phyloP scores from a whole-genome alignment of 1,139 yeast species.

The Protomyces inouyei region DNA sequence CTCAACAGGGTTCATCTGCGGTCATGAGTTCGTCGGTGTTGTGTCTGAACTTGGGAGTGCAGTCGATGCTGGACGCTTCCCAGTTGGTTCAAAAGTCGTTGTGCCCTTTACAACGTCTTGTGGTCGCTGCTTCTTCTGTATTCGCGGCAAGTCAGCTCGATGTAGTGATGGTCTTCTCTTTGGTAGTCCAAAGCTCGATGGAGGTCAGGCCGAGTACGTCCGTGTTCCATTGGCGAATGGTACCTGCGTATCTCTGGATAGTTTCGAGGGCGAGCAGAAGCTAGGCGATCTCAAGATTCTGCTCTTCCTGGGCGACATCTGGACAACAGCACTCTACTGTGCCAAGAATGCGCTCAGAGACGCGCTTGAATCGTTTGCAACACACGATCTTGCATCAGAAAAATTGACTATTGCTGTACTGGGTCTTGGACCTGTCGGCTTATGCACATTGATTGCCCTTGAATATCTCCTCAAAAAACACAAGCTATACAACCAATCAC shows the following conservation, averaged over 20 bases:
- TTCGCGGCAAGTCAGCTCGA: conserved; percentile 51
- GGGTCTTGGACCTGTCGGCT: conserved; percentile 65
- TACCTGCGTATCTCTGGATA: conserved; percentile 42
- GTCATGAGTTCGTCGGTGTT: conserved; percentile 56
- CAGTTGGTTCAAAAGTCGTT: conserved; percentile 42
- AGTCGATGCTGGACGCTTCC: conserved; percentile 35
- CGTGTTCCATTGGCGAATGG: conserved; percentile 55
- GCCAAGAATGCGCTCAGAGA: conserved; percentile 47
- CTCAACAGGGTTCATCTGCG: conserved; percentile 47
- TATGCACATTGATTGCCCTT: conserved; percentile 51
- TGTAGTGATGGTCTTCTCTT: conserved; percentile 52
- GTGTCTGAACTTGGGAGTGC: conserved; percentile 45
- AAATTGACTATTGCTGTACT: conserved; percentile 42
- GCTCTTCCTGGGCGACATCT: conserved; percentile 57
- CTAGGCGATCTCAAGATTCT: background rate
- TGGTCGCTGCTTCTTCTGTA: conserved; percentile 54
- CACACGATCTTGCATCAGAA: conserved; percentile 30
- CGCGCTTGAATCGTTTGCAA: background rate
- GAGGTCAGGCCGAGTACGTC: conserved; percentile 59
- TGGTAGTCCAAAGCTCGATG: conserved; percentile 53
- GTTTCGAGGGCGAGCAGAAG: background rate
- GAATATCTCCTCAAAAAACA: conserved; percentile 45
- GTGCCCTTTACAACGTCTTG: conserved; percentile 38
- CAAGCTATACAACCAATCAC: background rate
- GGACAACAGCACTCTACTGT: conserved; percentile 58